Evolutionary conservation across 495 filamentous ascomycete species (phyloP).

Genomic region (Annulohypoxylon nitens): DNA sequence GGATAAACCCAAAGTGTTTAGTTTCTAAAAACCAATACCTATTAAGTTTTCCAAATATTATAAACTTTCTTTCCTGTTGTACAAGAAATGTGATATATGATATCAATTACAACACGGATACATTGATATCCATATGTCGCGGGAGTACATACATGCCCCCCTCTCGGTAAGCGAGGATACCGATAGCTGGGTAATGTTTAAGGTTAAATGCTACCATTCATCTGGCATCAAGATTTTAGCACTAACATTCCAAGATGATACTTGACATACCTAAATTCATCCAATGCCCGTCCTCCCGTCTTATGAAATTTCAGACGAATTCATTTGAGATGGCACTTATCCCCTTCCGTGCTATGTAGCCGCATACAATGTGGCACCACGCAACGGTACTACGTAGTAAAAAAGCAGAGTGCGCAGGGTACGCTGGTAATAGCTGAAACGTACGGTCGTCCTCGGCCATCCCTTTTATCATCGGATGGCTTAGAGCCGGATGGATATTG

Average conservation of each 20-base stretch:
- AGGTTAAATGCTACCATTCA: conserved; percentile 35
- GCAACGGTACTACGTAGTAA: not conserved
- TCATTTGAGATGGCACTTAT: conserved; percentile 6
- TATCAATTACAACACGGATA: conserved; percentile 8
- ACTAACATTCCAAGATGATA: not conserved
- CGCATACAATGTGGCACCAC: conserved; percentile 2
- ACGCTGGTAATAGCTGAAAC: conserved; percentile 38
- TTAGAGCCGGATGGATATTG: conserved; percentile 29
- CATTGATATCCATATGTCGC: conserved; percentile 13
- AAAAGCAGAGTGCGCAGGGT: conserved; percentile 20
- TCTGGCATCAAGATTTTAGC: conserved; percentile 18
- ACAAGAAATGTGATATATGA: not conserved
- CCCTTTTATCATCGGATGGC: conserved; percentile 41
- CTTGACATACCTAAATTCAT: conserved; percentile 5
- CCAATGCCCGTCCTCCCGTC: conserved; percentile 4
- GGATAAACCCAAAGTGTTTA: conserved; percentile 2
- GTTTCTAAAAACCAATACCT: too few species aligned
- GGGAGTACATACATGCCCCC: not conserved
- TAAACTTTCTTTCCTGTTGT: not conserved
- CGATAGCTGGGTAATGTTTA: conserved; percentile 22
- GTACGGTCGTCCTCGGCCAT: conserved; percentile 2
- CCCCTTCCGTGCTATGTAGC: conserved; percentile 16
- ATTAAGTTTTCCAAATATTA: not conserved
- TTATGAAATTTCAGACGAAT: conserved; percentile 32
- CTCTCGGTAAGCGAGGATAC: conserved; percentile 20